Evolutionary conservation across 2,329 filamentous ascomycete genomes (phyloP), one percentile per base, ranked within the genome.

Genomic region (Colletotrichum eremochloae): DNA sequence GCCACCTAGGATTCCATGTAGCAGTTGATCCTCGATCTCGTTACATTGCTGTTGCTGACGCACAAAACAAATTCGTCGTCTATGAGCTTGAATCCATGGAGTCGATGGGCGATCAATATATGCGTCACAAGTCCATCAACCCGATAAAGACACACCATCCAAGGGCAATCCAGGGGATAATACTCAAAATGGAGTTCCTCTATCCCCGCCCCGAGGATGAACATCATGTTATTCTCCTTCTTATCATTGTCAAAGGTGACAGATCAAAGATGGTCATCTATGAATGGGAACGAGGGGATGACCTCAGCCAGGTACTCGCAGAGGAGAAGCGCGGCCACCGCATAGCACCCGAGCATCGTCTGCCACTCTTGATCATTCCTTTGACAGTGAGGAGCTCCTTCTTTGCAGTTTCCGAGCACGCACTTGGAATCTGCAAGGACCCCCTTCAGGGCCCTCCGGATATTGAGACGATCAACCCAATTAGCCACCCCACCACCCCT

Each of bases 121-220:
- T 77, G 20, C 75, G 77, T 48, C 78, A 79, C 42, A 80, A 83
- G n/a, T 77, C 82, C 74, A 80, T 93, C 70, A 80, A 85, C 12
- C 93, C 92, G 1, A 87, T 97, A 68, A 86, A 86, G 72, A 81
- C 79, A 0, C 80, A 76, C 50, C 78, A 81, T 24, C 77, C 84
- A 24, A 84, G 86, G 12, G 75, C 80, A 12, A 84, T 94, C 9
- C 88, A 91, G 9, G 95, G 94, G 1, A 86, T 91, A n/a, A 94
- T 98, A 67, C 86, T 96, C 76, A 93, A 94, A 76, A 91, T 98
- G 86, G 93, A 95, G 31, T 99, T 98, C 75, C 86, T 99, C 3
- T 90, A 93, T 71, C 93, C 95, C 9, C 86, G 87, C 12, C 82
- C 87, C 0, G 87, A 90, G 65, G 91, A 95, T 72, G 86, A 90